phyloP scores from a whole-genome alignment of 2,329 filamentous ascomycete genomes.

The Beauveria sp. region DNA sequence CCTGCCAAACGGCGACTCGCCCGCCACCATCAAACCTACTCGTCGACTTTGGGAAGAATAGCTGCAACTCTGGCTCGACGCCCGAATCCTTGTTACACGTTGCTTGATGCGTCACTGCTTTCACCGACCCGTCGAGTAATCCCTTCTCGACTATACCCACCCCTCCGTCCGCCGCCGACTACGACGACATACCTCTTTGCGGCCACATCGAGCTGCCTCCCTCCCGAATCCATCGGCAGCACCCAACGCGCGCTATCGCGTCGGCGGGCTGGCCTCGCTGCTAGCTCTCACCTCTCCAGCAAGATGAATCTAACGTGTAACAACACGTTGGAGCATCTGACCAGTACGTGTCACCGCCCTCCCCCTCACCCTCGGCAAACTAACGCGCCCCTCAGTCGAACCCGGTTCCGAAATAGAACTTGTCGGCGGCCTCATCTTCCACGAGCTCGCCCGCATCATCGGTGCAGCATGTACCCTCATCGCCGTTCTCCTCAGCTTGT shows the following conservation, averaged over 20 bases:
- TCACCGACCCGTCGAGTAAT: no score
- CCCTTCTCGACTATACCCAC: no score
- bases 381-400: constrained; percentile 25
- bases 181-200: no score
- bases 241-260: not conserved
- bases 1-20: no score
- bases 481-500: constrained; percentile 45
- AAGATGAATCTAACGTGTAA: constrained; percentile 34
- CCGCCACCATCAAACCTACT: no score
- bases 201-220: no score
- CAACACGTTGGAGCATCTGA: constrained; percentile 35
- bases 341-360: constrained; percentile 24
- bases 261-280: not conserved
- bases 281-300: not conserved
- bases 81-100: no score
- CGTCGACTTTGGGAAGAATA: no score
- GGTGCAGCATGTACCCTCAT: constrained; percentile 40
- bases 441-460: constrained; percentile 45
- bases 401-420: constrained; percentile 39
- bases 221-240: no score
- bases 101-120: no score
- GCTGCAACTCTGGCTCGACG: no score
- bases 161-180: no score
- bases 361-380: not conserved
- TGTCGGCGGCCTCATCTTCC: constrained; percentile 43